phyloP scores from a whole-genome alignment of 169 alveolate species.

The Cystoisospora suis region DNA sequence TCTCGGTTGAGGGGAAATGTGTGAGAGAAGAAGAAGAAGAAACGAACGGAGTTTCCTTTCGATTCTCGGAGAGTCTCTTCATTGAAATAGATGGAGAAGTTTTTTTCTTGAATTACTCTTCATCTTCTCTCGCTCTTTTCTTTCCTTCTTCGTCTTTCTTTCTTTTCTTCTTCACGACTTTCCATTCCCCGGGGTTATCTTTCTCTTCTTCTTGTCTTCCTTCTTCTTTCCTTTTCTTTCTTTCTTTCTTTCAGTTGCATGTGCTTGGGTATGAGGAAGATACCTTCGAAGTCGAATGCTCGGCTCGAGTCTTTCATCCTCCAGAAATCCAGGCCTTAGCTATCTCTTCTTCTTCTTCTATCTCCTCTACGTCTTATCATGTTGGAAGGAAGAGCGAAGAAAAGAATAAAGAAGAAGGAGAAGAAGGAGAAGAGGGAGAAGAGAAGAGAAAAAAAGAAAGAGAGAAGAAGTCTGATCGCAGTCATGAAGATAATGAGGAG shows the following conservation, averaged over 20 bases:
- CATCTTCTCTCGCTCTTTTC: not conserved
- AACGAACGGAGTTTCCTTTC: no score
- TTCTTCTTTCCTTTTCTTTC: not conserved
- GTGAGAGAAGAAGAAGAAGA: no score
- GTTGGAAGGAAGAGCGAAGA: not conserved
- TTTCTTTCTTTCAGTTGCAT: not conserved
- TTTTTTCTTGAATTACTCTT: not conserved
- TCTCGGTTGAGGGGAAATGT: no score
- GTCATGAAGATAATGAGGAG: no score
- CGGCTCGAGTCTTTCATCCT: not conserved
- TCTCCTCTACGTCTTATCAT: not conserved
- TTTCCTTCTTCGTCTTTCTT: not conserved
- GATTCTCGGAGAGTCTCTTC: no score
- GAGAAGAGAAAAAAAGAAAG: not conserved
- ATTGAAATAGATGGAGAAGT: no score
- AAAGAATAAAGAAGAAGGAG: not conserved
- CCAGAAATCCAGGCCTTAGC: conserved; percentile 26
- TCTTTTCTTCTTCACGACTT: not conserved
- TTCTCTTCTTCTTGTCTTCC: not conserved
- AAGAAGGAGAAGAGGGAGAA: not conserved
- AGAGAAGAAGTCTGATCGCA: no score
- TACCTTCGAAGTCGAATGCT: conserved; percentile 30
- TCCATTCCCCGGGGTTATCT: not conserved
- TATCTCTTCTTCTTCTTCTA: not conserved
- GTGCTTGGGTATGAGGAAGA: not conserved